Evolutionary conservation across 2,329 filamentous ascomycete genomes (phyloP).

Genomic region (Geosmithia morbida): DNA sequence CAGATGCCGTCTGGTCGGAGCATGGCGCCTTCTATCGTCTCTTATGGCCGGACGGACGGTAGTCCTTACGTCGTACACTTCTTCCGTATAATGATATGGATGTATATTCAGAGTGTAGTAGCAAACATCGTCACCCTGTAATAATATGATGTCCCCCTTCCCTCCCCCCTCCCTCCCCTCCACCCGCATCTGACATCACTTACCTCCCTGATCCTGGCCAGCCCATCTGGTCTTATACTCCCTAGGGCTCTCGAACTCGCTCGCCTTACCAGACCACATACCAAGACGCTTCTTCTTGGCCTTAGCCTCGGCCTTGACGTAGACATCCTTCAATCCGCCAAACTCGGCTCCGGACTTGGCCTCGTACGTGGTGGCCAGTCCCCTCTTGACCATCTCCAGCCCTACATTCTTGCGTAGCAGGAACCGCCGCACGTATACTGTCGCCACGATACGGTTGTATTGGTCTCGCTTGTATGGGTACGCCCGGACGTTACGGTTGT

Average conservation of each 20-base stretch:
- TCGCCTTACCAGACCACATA: constrained; percentile 58
- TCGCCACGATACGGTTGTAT: constrained; percentile 81
- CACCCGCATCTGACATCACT: not conserved
- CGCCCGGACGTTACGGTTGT: constrained; percentile 62
- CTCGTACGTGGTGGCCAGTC: constrained; percentile 85
- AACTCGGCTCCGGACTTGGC: constrained; percentile 84
- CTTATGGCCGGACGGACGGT: too few relatives aligned
- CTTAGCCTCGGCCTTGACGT: constrained; percentile 49
- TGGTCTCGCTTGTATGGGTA: constrained; percentile 77
- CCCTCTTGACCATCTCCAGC: constrained; percentile 72
- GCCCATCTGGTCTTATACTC: constrained; percentile 57
- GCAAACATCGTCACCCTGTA: too few relatives aligned
- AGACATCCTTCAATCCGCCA: constrained; percentile 52
- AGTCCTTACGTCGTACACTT: too few relatives aligned
- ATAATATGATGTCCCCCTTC: too few relatives aligned
- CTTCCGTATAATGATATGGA: too few relatives aligned
- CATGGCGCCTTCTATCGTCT: too few relatives aligned
- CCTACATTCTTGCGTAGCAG: constrained; percentile 69
- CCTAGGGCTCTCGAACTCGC: constrained; percentile 65
- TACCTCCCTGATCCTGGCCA: not conserved
- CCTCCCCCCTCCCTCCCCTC: not conserved
- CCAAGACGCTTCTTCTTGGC: constrained; percentile 53
- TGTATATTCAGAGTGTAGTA: too few relatives aligned
- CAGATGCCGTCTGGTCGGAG: too few relatives aligned
- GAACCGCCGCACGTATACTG: constrained; percentile 59